These are phyloP conservation scores for Mycena chlorophos DNA, from an alignment of 768 basidiomycete species.

Conservation along the genomic window DNA sequence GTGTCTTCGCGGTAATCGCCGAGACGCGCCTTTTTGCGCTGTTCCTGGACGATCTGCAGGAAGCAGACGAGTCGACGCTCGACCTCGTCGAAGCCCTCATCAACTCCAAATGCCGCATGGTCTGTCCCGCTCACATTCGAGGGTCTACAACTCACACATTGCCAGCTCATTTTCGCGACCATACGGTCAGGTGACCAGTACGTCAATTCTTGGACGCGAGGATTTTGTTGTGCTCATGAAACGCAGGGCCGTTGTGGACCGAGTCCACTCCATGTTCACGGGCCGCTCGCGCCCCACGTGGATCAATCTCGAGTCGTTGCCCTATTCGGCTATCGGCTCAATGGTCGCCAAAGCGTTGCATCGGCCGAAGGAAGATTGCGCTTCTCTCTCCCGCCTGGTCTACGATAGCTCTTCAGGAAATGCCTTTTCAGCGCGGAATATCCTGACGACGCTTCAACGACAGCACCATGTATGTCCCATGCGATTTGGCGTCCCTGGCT, in stretches of 20 bases:
- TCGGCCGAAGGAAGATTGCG: conserved; percentile 55
- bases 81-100: conserved; percentile 65
- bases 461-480: conserved; percentile 53
- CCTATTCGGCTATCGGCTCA: conserved; percentile 53
- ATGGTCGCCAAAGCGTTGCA: conserved; percentile 67
- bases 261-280: conserved; percentile 57
- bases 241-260: conserved; percentile 46
- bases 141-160: conserved; percentile 1
- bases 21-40: conserved; percentile 71
- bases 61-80: conserved; percentile 69
- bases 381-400: conserved; percentile 54
- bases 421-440: conserved; percentile 66
- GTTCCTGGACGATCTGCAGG: conserved; percentile 74
- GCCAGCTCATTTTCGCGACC: conserved; percentile 64
- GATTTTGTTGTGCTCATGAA: neutral
- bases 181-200: conserved; percentile 58
- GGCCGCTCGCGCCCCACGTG: conserved; percentile 61
- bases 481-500: neutral
- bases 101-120: conserved; percentile 67
- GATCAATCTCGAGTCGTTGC: conserved; percentile 64
- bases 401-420: conserved; percentile 64
- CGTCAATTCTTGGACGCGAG: too few species aligned
- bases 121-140: conserved; percentile 26
- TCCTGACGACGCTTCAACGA: conserved; percentile 62
- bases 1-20: conserved; percentile 66